A percentile compares a stretch with the other conserved stretches of the same genome.
Conservation (phyloP, 228 moss, liverwort and hornwort species). For the Sphagnum fallax region DNA sequence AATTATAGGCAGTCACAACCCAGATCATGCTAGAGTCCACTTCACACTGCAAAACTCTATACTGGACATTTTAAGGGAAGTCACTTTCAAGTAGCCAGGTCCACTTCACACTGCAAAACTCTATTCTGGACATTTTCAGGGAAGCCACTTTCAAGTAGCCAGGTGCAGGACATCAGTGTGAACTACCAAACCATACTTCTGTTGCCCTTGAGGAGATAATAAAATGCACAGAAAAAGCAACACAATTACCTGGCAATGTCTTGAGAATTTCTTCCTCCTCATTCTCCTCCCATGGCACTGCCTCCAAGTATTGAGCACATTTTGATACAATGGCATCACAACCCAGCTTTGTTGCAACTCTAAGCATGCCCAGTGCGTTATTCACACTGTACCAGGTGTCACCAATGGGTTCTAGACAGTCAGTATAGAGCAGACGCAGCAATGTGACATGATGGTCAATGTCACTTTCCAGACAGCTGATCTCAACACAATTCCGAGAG, state of each 20-base stretch:
- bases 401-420: conserved; percentile 41
- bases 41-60: too few relatives aligned
- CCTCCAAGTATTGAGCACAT: conserved; percentile 76
- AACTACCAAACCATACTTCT: too few relatives aligned
- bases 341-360: conserved; percentile 74
- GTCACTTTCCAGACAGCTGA: conserved; percentile 65
- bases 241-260: conserved; percentile 31
- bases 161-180: too few relatives aligned
- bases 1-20: too few relatives aligned
- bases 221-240: too few relatives aligned
- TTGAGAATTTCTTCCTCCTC: conserved; percentile 82
- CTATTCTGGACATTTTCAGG: too few relatives aligned
- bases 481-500: conserved; percentile 57
- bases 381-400: conserved; percentile 83
- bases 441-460: conserved; percentile 72
- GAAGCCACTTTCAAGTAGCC: too few relatives aligned
- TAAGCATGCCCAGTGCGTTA: conserved; percentile 70
- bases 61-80: too few relatives aligned
- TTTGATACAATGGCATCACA: conserved; percentile 63
- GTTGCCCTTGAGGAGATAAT: too few relatives aligned
- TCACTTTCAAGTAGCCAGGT: too few relatives aligned
- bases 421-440: conserved; percentile 63
- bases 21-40: too few relatives aligned
- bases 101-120: too few relatives aligned
- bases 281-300: conserved; percentile 86